Percentiles rank a stretch among this genome's conserved stretches.
Evolutionary conservation across 768 basidiomycete species (phyloP).

Genomic region (Gloeostereum incarnatum): DNA sequence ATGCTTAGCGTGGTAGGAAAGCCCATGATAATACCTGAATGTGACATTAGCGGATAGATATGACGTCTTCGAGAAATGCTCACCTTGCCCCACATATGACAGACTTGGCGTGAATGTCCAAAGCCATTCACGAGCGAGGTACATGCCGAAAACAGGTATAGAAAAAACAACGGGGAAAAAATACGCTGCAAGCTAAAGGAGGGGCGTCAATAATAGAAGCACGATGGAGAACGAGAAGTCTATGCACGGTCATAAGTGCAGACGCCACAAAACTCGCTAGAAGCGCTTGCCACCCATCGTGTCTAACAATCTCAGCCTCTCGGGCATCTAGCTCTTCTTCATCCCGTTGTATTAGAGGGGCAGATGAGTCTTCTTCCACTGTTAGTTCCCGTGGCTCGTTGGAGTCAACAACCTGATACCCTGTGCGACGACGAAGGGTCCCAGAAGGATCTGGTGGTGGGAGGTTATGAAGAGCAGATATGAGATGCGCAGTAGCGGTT

Average conservation of each 20-base stretch:
- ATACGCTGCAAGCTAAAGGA: conserved; percentile 64
- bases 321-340: conserved; percentile 21
- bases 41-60: neutral
- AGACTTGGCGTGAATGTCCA: conserved; percentile 92
- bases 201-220: conserved; percentile 5
- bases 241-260: conserved; percentile 62
- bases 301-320: conserved; percentile 43
- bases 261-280: conserved; percentile 73
- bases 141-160: conserved; percentile 76
- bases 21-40: conserved; percentile 90
- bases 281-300: conserved; percentile 71
- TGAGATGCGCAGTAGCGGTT: conserved; percentile 92
- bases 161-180: conserved; percentile 87
- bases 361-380: neutral
- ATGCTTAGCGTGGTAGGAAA: conserved; percentile 91
- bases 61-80: conserved; percentile 7
- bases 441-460: conserved; percentile 52
- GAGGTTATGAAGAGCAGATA: conserved; percentile 77
- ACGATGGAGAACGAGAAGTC: neutral
- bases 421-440: conserved; percentile 41
- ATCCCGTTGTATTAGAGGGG: conserved; percentile 21
- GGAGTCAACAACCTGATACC: conserved; percentile 27
- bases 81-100: conserved; percentile 89
- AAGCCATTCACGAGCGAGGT: conserved; percentile 81
- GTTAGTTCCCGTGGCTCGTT: conserved; percentile 2